Base-by-base conservation (phyloP, 2,329 filamentous ascomycete species). In the Elsinoe necatrix region DNA sequence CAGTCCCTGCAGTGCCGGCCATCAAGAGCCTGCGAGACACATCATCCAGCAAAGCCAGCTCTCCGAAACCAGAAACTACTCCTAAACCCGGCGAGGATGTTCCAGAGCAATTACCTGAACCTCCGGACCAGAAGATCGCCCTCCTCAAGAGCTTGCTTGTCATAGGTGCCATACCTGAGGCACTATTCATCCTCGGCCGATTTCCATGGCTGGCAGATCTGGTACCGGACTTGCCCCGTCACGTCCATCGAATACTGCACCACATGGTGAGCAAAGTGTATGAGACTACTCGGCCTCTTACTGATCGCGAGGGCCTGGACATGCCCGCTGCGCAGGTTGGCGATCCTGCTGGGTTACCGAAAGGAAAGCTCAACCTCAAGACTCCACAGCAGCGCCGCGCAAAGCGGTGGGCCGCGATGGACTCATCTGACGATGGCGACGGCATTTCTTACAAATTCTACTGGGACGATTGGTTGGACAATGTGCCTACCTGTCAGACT, bases 391-490 rank as follows among this genome's bases (percentile, higher is more conserved):
- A 80, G n/a, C 82, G 82, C 63, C 86, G 86, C 65, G 78, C 82
- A 14, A 76, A 93, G 61, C 82, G 87, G 60, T 96, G 92, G 92
- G 87, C 90, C 3, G 85, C 86, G 64, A 82, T 89, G 4, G 91
- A 95, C 63, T 84, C 82, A 62, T 79, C 79, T 61, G 88, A 93
- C 65, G 83, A 82, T 23, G 84, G 84, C 56, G 88, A 85, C 18
- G 79, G 80, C n/a, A 81, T 76, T 11, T 78, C 87, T 54, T 97
- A 96, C 69, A 83, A 87, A 31, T 97, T 95, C 68, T 98, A 98
- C 70, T 96, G 93, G 84, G 90, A 95, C 58, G 93, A 97, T 63
- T 98, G 93, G 93, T 80, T 84, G 1, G 92, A 97, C 70, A 95
- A 93, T 61, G 79, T 98, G 45, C 95, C 93, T 0, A 75, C 95